Base-by-base conservation (phyloP, 2,329 filamentous ascomycete genomes). In the Monosporascus sp. region DNA sequence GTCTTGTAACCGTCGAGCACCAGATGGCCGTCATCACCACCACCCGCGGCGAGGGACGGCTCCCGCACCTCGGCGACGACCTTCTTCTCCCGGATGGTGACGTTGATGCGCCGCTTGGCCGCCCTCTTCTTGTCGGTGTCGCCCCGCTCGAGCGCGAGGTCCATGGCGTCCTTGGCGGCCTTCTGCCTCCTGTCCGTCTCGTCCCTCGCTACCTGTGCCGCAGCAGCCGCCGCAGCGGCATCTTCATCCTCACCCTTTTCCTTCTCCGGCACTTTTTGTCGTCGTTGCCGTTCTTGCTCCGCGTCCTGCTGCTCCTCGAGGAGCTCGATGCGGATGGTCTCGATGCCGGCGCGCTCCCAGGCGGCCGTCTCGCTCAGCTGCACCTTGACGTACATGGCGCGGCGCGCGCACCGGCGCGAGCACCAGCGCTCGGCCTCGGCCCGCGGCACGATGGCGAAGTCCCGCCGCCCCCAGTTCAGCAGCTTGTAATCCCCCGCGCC, bases 391-490 rank as follows among this genome's bases (percentile, higher is more conserved):
- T 91, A 96, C 59, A 96, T 76, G 2, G 89, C 91, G 48, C 89
- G 80, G 58, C 83, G 82, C 2, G 89, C 89, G 72, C 94, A 99
- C 39, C 78, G 78, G 51, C 86, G 78, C 0, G 86, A 89, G 70
- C 94, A 99, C 90, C 91, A 99, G 70, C 85, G 88, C 72, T 94
- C 89, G 17, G 92, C 70, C 64, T 90, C 84, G 59, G 84, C 82
- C 50, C 80, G 82, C 54, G 83, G 80, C 25, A 95, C 84, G 47
- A 96, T 86, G 57, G 78, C 79, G 51, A 83, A 83, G 51, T 82
- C 78, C 51, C 77, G 79, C 14, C 69, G 73, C 69, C 68, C 74
- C 56, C 65, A 72, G 53, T 73, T 71, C 22, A 87, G 73, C 31
- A 94, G 77, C 64, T 88, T 86, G 73, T 85, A 92, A 58, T 83